These are phyloP conservation scores for Mycena chlorophos DNA, from an alignment of 768 basidiomycete species.

Conservation along the genomic window DNA sequence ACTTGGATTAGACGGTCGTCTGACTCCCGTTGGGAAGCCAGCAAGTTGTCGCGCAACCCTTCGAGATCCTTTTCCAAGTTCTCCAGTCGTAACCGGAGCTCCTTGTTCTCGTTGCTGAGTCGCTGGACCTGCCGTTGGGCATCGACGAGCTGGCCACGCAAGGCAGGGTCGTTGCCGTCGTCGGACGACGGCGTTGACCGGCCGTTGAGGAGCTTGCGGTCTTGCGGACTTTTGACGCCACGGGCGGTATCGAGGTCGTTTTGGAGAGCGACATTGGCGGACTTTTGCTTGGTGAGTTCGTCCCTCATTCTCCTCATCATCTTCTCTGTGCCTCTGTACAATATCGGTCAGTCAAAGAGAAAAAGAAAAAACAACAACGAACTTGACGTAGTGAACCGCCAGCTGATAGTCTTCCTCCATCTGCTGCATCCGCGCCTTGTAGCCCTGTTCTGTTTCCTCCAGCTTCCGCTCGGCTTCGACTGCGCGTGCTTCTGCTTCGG, in stretches of 20 bases:
- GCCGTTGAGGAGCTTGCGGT: conserved; percentile 57
- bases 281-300: conserved; percentile 90
- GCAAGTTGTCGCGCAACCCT: conserved; percentile 64
- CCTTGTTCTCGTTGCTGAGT: conserved; percentile 72
- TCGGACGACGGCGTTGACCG: conserved; percentile 78
- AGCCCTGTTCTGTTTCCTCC: conserved; percentile 74
- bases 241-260: conserved; percentile 75
- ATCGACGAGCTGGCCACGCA: conserved; percentile 74
- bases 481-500: conserved; percentile 47
- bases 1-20: conserved; percentile 75
- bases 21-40: conserved; percentile 73
- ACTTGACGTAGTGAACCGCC: conserved; percentile 98
- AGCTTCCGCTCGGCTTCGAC: conserved; percentile 75
- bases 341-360: conserved; percentile 16
- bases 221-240: conserved; percentile 54
- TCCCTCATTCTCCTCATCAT: conserved; percentile 97
- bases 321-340: conserved; percentile 87
- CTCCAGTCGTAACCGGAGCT: conserved; percentile 71
- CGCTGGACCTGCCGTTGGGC: conserved; percentile 76
- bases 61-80: conserved; percentile 75
- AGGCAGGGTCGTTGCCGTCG: conserved; percentile 55
- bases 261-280: conserved; percentile 75
- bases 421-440: conserved; percentile 79
- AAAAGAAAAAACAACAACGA: conserved; percentile 33
- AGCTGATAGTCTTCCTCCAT: conserved; percentile 96